Conservation (phyloP, 75 land plant species). For the Picea sitchensis region DNA sequence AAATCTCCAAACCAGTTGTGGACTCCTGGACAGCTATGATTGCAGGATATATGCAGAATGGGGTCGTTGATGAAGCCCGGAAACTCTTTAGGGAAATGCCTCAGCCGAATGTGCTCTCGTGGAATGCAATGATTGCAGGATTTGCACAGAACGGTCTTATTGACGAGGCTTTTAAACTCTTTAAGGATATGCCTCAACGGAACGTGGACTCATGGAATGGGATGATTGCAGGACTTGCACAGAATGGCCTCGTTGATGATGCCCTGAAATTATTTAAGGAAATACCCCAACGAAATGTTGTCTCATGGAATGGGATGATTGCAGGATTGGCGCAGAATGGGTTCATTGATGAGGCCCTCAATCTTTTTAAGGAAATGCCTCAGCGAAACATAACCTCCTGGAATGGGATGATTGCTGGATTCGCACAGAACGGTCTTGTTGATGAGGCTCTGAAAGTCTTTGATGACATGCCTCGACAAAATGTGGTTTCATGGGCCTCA, state of each 20-base stretch:
- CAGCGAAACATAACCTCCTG: constrained; percentile 21
- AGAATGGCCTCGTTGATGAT: constrained; percentile 30
- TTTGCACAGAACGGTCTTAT: background rate
- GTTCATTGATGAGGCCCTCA: background rate
- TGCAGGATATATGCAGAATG: constrained; percentile 24
- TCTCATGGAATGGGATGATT: constrained; percentile 12
- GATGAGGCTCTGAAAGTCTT: background rate
- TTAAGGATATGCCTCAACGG: background rate
- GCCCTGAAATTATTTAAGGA: constrained; percentile 18
- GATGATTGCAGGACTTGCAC: constrained; percentile 10
- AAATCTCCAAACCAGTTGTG: constrained; percentile 25
- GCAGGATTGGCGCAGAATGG: constrained; percentile 29
- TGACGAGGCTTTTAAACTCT: background rate
- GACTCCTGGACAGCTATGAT: constrained; percentile 58
- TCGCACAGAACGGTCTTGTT: background rate
- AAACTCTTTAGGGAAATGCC: constrained; percentile 11
- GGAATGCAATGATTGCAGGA: constrained; percentile 6
- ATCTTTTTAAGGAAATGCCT: too few species aligned
- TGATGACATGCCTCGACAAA: background rate
- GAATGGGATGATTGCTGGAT: constrained; percentile 17
- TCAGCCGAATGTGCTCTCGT: background rate
- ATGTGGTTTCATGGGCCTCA: constrained; percentile 3
- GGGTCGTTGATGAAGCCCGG: constrained; percentile 9
- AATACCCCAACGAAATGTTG: too few species aligned
- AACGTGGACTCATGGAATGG: background rate